Evolutionary conservation across 257 asterid species (phyloP), one percentile per base, ranked within the genome.

Genomic region (Ocimum tenuiflorum): DNA sequence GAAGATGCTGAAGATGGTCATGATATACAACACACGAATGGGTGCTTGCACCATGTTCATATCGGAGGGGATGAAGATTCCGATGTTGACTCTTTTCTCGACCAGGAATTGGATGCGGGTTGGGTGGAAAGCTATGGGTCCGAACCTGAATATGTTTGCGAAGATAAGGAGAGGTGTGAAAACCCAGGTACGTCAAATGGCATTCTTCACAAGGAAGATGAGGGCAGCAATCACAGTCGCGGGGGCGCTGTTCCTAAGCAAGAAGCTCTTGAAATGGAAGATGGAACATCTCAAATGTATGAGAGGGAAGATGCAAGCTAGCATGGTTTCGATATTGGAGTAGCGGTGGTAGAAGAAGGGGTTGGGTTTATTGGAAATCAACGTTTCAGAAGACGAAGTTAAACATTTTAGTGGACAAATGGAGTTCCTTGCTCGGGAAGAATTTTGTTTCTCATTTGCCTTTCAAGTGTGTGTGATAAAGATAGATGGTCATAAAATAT

Each of bases 1-100:
- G 45, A 42, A 5, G 15, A 41, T 3, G 77, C 79, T 54, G 94
- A 87, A 31, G 78, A 83, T 24, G 85, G 77, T 18, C 80, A 59
- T 39, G 73, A 75, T 54, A 72, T 77, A 75, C 78, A 66, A 10
- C 76, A 55, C 2, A 24, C 7, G 24, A 31, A 14, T 12, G 79
- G 54, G 60, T 71, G 60, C 38, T 80, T 54, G 41, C 65, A 56
- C 62, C 35, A 65, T 15, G 65, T 63, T 2, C 29, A 36, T 64
- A 64, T 52, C 0, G 87, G 69, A 35, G 81, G 67, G 54, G 83
- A 76, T 17, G 81, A 77, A 17, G 81, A 73, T 39, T 76, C 79
- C 13, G 75, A 56, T 18, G 57, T 76, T 7, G 82, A 80, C 59
- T 73, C 83, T 24, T 63, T 69, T 38, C 69, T 72, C 2, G 72